Conservation (phyloP, 495 filamentous ascomycete species). For the Mytilinidion resinicola region DNA sequence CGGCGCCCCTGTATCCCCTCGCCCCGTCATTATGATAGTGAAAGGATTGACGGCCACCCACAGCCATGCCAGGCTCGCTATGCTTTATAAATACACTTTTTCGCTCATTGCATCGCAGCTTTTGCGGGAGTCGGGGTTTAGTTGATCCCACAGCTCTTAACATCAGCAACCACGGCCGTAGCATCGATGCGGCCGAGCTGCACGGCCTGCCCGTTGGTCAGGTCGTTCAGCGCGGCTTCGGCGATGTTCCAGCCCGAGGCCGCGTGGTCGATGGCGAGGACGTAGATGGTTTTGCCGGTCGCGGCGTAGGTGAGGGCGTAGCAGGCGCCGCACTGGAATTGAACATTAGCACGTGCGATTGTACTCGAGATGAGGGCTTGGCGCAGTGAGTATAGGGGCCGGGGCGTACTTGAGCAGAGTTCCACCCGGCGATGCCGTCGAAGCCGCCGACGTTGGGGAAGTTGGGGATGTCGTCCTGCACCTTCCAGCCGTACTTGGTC, state of each 20-base stretch:
- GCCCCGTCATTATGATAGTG: too few relatives aligned
- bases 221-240: slow-evolving; percentile 55
- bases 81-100: too few relatives aligned
- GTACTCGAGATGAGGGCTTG: background rate
- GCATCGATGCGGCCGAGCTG: slow-evolving; percentile 53
- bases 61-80: too few relatives aligned
- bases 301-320: slow-evolving; percentile 51
- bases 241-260: slow-evolving; percentile 58
- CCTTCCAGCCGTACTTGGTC: slow-evolving; percentile 44
- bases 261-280: slow-evolving; percentile 62
- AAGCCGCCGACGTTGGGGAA: slow-evolving; percentile 52
- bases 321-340: slow-evolving; percentile 59
- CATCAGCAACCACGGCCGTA: slow-evolving; percentile 5
- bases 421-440: slow-evolving; percentile 53
- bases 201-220: slow-evolving; percentile 54
- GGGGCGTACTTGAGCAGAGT: slow-evolving; percentile 39
- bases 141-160: too few relatives aligned
- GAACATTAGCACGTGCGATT: slow-evolving; percentile 4
- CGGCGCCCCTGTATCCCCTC: too few relatives aligned
- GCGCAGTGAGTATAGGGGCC: background rate
- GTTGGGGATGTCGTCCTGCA: slow-evolving; percentile 26
- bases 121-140: too few relatives aligned
- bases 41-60: too few relatives aligned
- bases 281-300: slow-evolving; percentile 51
- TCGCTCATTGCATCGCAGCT: too few relatives aligned